phyloP scores from a whole-genome alignment of 768 basidiomycete species.

The Boletus vermiculosoides region DNA sequence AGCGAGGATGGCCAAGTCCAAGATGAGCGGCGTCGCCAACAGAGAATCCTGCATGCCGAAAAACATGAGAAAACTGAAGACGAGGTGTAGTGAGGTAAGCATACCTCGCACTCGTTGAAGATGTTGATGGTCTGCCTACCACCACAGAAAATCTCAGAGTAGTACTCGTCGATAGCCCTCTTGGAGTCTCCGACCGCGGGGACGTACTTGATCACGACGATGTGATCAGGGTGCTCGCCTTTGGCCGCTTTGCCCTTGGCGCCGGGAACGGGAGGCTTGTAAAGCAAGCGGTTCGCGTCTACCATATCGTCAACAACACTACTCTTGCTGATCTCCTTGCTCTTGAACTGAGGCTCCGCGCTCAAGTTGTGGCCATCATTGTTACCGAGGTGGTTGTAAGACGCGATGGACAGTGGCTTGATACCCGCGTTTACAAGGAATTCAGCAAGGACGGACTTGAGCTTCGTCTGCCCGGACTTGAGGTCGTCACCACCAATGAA shows the following conservation, averaged over 20 bases:
- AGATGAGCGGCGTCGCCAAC: constrained; percentile 91
- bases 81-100: constrained; percentile 7
- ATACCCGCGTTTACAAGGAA: constrained; percentile 99
- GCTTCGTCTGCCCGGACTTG: constrained; percentile 96
- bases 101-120: constrained; percentile 95
- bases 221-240: constrained; percentile 97
- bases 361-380: constrained; percentile 94
- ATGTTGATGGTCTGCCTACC: constrained; percentile 92
- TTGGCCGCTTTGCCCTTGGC: constrained; percentile 60
- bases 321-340: constrained; percentile 98
- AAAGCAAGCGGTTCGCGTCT: constrained; percentile 81
- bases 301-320: constrained; percentile 99
- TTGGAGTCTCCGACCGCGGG: constrained; percentile 97
- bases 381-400: constrained; percentile 98
- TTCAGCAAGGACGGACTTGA: constrained; percentile 96
- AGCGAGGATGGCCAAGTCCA: constrained; percentile 89
- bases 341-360: constrained; percentile 90
- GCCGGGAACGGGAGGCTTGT: constrained; percentile 71
- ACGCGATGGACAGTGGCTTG: constrained; percentile 95
- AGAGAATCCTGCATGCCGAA: constrained; percentile 70
- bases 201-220: constrained; percentile 96
- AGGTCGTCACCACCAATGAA: constrained; percentile 99
- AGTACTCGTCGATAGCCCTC: constrained; percentile 99
- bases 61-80: background rate
- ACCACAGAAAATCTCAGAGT: constrained; percentile 96